Conservation (phyloP, 768 basidiomycete species). For the Neoboletus brunneissimus region DNA sequence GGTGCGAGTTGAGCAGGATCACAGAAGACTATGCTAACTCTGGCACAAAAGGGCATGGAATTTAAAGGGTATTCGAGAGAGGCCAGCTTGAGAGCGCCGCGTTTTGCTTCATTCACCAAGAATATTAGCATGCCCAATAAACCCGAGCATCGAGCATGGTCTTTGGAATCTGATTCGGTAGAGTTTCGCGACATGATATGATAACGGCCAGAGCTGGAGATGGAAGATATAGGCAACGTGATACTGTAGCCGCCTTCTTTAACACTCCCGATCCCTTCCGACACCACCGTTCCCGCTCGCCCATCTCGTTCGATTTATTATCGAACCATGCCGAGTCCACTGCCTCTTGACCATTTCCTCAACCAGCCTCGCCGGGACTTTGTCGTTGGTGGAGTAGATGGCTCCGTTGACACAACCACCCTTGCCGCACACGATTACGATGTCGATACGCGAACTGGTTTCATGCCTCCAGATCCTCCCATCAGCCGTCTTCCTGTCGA, state of each 20-base stretch:
- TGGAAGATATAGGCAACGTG: too few species aligned
- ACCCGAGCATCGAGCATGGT: too few species aligned
- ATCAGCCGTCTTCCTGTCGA: conserved; percentile 53
- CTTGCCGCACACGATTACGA: conserved; percentile 88
- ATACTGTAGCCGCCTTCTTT: background rate
- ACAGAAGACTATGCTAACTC: background rate
- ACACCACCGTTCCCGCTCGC: background rate
- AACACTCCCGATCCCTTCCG: background rate
- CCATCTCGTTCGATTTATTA: background rate
- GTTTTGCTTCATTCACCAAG: too few species aligned
- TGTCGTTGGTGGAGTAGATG: conserved; percentile 21
- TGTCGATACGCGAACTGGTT: conserved; percentile 86
- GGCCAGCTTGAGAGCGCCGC: too few species aligned
- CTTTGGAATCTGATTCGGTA: too few species aligned
- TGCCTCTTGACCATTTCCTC: conserved; percentile 34
- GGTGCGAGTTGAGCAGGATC: background rate
- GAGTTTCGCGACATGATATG: too few species aligned
- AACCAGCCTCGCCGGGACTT: conserved; percentile 34
- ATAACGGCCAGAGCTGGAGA: too few species aligned
- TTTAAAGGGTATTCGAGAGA: too few species aligned
- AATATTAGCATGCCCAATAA: too few species aligned
- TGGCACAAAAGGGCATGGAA: background rate
- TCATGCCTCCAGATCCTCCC: conserved; percentile 82
- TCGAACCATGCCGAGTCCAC: conserved; percentile 9
- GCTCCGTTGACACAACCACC: conserved; percentile 50